Conservation (phyloP, 2,329 filamentous ascomycete species). For the Monosporascus sp. region DNA sequence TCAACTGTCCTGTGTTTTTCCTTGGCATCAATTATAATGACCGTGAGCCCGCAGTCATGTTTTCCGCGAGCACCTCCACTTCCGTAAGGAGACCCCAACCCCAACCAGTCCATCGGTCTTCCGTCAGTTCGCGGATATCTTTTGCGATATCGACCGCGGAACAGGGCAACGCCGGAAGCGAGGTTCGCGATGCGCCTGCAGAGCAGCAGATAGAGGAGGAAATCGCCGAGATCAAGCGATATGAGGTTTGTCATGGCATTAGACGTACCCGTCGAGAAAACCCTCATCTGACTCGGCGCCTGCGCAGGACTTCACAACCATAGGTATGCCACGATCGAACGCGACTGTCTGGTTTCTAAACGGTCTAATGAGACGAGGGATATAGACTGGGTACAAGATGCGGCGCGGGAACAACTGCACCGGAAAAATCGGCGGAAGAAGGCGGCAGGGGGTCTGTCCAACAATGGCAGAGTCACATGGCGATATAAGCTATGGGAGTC, state of each 20-base stretch:
- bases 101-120: conserved; percentile 43
- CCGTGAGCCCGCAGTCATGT: background rate
- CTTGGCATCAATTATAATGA: background rate
- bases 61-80: background rate
- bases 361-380: conserved; percentile 27
- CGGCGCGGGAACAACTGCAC: conserved; percentile 79
- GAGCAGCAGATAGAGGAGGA: conserved; percentile 82
- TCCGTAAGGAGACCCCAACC: conserved; percentile 22
- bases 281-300: conserved; percentile 5
- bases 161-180: conserved; percentile 47
- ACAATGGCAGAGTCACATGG: conserved; percentile 68
- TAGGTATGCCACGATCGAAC: conserved; percentile 47
- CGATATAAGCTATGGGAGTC: conserved; percentile 74
- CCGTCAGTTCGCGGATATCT: conserved; percentile 60
- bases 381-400: conserved; percentile 96
- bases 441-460: conserved; percentile 66
- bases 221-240: conserved; percentile 95
- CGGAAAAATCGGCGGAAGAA: conserved; percentile 71
- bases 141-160: conserved; percentile 63
- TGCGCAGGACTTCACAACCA: conserved; percentile 82
- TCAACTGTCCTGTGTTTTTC: too few species aligned
- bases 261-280: conserved; percentile 1
- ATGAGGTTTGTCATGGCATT: conserved; percentile 56
- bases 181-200: conserved; percentile 39
- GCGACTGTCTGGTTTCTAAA: background rate